Evolutionary conservation across 371 early-diverging fungal species (phyloP).

Genomic region (Mucor ambiguus): DNA sequence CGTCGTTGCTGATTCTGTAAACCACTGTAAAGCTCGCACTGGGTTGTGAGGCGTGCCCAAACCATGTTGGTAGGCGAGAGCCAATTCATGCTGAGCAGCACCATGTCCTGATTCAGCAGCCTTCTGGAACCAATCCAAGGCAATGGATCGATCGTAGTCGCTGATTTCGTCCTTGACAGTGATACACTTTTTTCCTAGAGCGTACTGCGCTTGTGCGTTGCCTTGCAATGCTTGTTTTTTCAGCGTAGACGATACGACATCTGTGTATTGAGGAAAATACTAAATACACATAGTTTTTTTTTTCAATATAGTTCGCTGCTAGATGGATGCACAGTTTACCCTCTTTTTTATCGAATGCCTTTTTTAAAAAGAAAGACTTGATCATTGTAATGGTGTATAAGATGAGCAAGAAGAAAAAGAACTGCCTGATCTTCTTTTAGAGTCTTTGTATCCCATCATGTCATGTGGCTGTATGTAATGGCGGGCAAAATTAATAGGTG

Average conservation of each 20-base stretch:
- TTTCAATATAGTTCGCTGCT: background rate
- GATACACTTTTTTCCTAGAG: background rate
- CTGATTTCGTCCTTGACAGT: background rate
- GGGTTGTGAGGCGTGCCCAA: background rate
- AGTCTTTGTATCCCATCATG: background rate
- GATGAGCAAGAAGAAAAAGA: background rate
- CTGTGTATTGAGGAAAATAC: background rate
- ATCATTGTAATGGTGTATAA: background rate
- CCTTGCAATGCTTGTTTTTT: background rate
- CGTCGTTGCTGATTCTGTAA: constrained; percentile 4
- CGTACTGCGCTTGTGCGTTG: constrained; percentile 1
- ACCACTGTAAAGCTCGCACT: constrained; percentile 5
- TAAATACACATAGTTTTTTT: background rate
- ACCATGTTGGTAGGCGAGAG: constrained; percentile 3
- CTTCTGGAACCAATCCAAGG: constrained; percentile 3
- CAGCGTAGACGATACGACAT: background rate
- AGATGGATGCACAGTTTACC: background rate
- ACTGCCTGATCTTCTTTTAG: background rate
- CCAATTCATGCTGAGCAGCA: constrained; percentile 9
- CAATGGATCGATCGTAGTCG: background rate
- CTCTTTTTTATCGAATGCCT: background rate
- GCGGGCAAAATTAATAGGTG: background rate
- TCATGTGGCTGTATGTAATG: background rate
- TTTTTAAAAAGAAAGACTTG: background rate
- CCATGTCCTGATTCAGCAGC: background rate